Evolutionary conservation across 1,139 yeast species (phyloP), one percentile per base, ranked within the genome.

Genomic region (Candida sp.): DNA sequence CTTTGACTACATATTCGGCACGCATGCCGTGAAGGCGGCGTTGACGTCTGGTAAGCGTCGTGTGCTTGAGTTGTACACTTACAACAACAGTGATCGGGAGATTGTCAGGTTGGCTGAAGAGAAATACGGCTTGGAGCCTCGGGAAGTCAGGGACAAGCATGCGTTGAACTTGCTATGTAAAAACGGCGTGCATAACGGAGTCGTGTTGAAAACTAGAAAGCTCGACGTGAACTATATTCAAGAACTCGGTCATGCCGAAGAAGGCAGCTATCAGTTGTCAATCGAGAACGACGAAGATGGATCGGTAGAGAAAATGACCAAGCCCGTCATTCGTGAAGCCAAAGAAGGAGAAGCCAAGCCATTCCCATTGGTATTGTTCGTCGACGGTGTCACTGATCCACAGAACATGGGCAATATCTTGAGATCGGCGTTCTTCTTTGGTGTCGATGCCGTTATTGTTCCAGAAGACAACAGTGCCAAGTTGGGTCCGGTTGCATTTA

Each of bases 371-470:
- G 97, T 94, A 0, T 60, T 92, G 3, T 90, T 81, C 60, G 68
- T 92, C 42, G 98, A 92, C 67, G 93, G 90, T 54, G 79, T 93
- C 47, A 85, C 92, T 4, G 98, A 93, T 64, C 96, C 98, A 0
- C 96, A 90, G 65, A 93, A 93, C 63, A 76, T 90, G 60, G 98
- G 98, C 2, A 96, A 96, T 33, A 85, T 93, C 45, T 69, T 91
- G 32, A 75, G 98, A 62, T 82, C 93, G 1, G 96, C 96, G 0
- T 89, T 85, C 67, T 92, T 80, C 67, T 75, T 92, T 40, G 98
- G 98, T 3, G 96, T 81, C 1, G 97, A 92, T 67, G 89, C 90
- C 60, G 73, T 92, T 11, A 83, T 89, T 2, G 71, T 88, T 46
- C 88, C 96, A 2, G 83, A 81, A 42, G 82, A 80, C 54, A 87